Evolutionary conservation across 2,329 filamentous ascomycete species (phyloP).

Genomic region (Xylaria hypoxylon): DNA sequence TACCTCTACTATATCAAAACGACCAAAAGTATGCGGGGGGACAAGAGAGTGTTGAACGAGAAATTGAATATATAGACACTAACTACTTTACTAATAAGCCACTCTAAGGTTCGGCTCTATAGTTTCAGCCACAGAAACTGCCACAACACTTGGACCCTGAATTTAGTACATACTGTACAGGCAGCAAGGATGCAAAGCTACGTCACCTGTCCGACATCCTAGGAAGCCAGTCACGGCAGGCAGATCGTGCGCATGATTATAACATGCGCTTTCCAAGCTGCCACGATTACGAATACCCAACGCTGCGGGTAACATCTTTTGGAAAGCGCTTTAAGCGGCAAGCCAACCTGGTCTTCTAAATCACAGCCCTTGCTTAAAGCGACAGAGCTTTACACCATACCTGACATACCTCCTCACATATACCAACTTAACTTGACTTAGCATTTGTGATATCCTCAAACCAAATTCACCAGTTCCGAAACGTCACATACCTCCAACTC

Average conservation of each 20-base stretch:
- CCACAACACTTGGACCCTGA: constrained; percentile 5
- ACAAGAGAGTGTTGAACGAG: background rate
- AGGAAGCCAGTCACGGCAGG: background rate
- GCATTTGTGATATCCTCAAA: background rate
- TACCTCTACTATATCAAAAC: background rate
- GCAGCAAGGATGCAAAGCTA: constrained; percentile 22
- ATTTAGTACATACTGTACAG: background rate
- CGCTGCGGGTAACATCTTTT: background rate
- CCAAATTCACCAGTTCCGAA: background rate
- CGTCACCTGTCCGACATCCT: constrained; percentile 24
- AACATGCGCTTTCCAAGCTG: background rate
- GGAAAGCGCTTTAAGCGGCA: background rate
- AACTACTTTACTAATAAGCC: background rate
- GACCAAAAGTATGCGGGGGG: background rate
- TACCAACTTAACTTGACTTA: background rate
- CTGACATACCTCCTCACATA: background rate
- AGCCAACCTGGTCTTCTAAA: constrained; percentile 10
- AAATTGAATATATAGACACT: no score
- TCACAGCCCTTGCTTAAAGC: background rate
- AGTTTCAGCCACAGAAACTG: constrained; percentile 19
- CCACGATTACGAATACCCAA: background rate
- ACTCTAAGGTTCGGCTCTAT: background rate
- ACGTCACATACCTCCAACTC: background rate
- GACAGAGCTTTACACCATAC: background rate
- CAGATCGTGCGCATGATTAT: background rate